Conservation (phyloP, 371 early-diverging fungal species). For the Apophysomyces trapeziformis region DNA sequence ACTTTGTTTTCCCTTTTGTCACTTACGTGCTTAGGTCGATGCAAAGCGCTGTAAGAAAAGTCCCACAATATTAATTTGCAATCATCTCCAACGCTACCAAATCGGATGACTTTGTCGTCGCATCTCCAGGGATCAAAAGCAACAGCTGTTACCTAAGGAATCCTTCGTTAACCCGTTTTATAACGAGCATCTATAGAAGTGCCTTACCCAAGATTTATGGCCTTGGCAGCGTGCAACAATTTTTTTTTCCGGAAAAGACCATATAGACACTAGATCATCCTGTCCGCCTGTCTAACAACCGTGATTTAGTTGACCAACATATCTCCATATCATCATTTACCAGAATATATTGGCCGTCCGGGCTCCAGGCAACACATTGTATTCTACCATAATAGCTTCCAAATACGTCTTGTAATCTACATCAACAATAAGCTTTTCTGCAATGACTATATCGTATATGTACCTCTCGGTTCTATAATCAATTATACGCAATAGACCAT, state of each 20-base stretch:
- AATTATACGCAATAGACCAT: constrained; percentile 74
- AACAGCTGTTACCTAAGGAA: constrained; percentile 66
- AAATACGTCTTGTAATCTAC: constrained; percentile 71
- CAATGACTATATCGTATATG: neutral
- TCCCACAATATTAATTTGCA: constrained; percentile 86
- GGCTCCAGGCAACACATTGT: constrained; percentile 86
- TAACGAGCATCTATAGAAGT: constrained; percentile 11
- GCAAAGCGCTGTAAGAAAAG: constrained; percentile 78
- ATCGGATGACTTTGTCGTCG: constrained; percentile 77
- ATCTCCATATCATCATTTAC: constrained; percentile 43
- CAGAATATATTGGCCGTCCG: constrained; percentile 86
- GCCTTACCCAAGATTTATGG: constrained; percentile 86
- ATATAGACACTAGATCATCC: constrained; percentile 92
- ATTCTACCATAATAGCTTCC: constrained; percentile 81
- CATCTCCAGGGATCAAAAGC: constrained; percentile 91
- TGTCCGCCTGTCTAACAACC: constrained; percentile 75
- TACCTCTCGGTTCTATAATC: constrained; percentile 67
- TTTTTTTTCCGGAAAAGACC: constrained; percentile 73
- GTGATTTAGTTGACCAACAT: neutral
- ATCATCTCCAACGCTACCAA: constrained; percentile 90
- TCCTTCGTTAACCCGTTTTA: neutral
- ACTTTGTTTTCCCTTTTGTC: neutral
- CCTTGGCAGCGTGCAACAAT: constrained; percentile 88
- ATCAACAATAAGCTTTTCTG: neutral
- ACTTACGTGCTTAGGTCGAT: constrained; percentile 67